phyloP scores from a whole-genome alignment of 2,329 filamentous ascomycete genomes.

The Rhynchosporium graminicola region DNA sequence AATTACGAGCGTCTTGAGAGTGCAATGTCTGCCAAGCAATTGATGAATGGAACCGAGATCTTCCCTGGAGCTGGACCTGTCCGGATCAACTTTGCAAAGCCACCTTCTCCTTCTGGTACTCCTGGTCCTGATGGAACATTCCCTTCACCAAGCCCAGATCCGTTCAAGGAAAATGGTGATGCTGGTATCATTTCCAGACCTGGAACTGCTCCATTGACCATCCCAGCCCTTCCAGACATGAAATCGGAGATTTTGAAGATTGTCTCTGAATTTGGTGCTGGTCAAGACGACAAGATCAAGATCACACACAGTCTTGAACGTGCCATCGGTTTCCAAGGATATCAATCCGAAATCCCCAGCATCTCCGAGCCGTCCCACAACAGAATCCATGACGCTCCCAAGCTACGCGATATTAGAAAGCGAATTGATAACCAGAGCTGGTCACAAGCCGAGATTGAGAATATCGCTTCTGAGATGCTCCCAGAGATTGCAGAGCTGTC shows the following conservation, averaged over 20 bases:
- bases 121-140: slow-evolving; percentile 87
- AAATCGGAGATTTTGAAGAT: slow-evolving; percentile 82
- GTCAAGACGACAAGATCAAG: slow-evolving; percentile 71
- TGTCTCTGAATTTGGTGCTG: slow-evolving; percentile 84
- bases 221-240: slow-evolving; percentile 75
- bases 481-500: slow-evolving; percentile 93
- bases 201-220: slow-evolving; percentile 58
- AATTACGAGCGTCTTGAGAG: slow-evolving; percentile 94
- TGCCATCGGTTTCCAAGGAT: slow-evolving; percentile 73
- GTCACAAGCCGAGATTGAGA: slow-evolving; percentile 84
- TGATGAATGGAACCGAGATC: slow-evolving; percentile 95
- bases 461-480: slow-evolving; percentile 89
- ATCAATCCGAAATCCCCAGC: slow-evolving; percentile 82
- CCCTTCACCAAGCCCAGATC: slow-evolving; percentile 88
- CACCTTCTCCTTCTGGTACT: slow-evolving; percentile 84
- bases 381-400: slow-evolving; percentile 88
- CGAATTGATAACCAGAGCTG: slow-evolving; percentile 94
- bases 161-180: slow-evolving; percentile 57
- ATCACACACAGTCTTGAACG: slow-evolving; percentile 74
- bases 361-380: slow-evolving; percentile 86
- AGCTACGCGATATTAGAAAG: slow-evolving; percentile 93
- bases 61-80: slow-evolving; percentile 95
- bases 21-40: slow-evolving; percentile 82
- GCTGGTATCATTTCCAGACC: slow-evolving; percentile 44
- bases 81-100: slow-evolving; percentile 96